phyloP scores from a whole-genome alignment of 495 filamentous ascomycete genomes.

The Gamarada debralockiae region DNA sequence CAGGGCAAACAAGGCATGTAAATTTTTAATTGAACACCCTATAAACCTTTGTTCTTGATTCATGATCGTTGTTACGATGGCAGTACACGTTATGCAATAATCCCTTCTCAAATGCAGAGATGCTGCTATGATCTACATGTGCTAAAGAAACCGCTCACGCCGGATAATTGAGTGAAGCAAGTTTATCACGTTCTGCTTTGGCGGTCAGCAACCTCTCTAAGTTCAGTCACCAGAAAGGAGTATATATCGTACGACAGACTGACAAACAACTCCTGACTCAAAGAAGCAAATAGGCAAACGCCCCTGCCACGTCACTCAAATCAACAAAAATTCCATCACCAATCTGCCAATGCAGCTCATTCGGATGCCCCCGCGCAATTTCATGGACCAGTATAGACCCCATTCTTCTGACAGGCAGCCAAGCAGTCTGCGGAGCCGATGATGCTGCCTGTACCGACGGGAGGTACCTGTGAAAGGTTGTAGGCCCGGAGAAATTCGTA shows the following conservation, averaged over 20 bases:
- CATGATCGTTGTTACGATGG: no score
- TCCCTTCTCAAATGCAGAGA: neutral
- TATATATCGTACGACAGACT: neutral
- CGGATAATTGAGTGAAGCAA: no score
- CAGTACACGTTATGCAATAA: no score
- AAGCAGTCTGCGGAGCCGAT: slow-evolving; percentile 29
- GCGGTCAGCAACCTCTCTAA: no score
- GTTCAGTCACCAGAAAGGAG: neutral
- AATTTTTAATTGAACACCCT: no score
- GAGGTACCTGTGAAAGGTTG: slow-evolving; percentile 20
- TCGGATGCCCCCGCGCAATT: neutral
- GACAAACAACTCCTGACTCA: neutral
- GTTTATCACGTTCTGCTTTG: no score
- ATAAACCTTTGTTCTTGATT: no score
- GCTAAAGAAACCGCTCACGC: neutral
- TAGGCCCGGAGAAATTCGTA: neutral
- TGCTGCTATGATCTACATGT: neutral
- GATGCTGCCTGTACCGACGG: slow-evolving; percentile 29
- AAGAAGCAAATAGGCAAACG: neutral
- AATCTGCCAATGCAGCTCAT: neutral
- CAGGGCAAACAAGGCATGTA: neutral
- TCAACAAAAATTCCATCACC: neutral
- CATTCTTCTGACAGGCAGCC: slow-evolving; percentile 5
- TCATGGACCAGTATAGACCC: no score
- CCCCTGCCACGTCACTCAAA: neutral